Evolutionary conservation across 495 filamentous ascomycete genomes (phyloP).

Genomic region (Aspergillus coremiiformis): DNA sequence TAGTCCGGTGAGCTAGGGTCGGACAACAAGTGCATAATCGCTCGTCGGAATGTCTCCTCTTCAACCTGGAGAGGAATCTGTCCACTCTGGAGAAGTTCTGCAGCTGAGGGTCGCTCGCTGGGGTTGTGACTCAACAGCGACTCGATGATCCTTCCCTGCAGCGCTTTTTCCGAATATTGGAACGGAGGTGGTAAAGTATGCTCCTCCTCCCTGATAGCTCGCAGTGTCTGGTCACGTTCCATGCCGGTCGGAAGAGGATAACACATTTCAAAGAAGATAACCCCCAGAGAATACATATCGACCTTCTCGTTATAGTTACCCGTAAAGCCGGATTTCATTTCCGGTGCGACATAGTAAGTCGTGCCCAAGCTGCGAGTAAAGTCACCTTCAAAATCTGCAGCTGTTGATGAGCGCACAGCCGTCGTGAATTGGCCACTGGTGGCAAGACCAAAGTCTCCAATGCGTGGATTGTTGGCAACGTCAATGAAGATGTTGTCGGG

Average conservation of each 20-base stretch:
- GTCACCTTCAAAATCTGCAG: slow-evolving; percentile 44
- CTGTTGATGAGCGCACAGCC: slow-evolving; percentile 39
- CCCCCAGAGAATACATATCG: slow-evolving; percentile 95
- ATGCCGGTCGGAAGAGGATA: slow-evolving; percentile 73
- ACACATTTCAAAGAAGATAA: slow-evolving; percentile 99
- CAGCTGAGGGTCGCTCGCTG: slow-evolving; percentile 72
- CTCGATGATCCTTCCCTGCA: slow-evolving; percentile 68
- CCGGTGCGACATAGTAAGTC: slow-evolving; percentile 87
- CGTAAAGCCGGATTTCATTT: slow-evolving; percentile 63
- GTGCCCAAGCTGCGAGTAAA: slow-evolving; percentile 91
- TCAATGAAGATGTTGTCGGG: slow-evolving; percentile 98
- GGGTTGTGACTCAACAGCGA: slow-evolving; percentile 76
- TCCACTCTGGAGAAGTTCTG: slow-evolving; percentile 78
- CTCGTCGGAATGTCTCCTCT: slow-evolving; percentile 78
- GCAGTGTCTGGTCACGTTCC: slow-evolving; percentile 75
- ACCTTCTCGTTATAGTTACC: slow-evolving; percentile 88
- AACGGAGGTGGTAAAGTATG: slow-evolving; percentile 68
- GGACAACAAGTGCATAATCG: slow-evolving; percentile 65
- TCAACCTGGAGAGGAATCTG: slow-evolving; percentile 86
- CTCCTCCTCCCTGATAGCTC: slow-evolving; percentile 59
- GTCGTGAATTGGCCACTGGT: slow-evolving; percentile 71
- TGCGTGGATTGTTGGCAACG: slow-evolving; percentile 77
- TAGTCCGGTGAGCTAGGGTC: slow-evolving; percentile 84
- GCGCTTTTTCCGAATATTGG: slow-evolving; percentile 60
- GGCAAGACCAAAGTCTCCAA: slow-evolving; percentile 93